Evolutionary conservation across 106 monocot genomes (phyloP).

Genomic region (Allium fistulosum): DNA sequence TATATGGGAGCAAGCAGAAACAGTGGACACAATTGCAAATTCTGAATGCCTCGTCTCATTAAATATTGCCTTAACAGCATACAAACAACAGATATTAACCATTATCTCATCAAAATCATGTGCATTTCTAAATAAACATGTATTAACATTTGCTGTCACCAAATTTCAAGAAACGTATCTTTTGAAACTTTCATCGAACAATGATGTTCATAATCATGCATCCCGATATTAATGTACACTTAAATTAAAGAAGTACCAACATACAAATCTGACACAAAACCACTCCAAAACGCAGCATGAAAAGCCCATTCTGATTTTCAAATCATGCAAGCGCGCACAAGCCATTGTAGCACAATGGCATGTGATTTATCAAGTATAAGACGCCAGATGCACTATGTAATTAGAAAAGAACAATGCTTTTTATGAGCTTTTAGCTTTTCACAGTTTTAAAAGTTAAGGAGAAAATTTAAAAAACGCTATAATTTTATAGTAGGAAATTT

Average conservation of each 20-base stretch:
- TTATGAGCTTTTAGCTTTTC: constrained; percentile 3
- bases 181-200: constrained; percentile 19
- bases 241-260: constrained; percentile 23
- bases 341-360: constrained; percentile 23
- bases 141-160: constrained; percentile 14
- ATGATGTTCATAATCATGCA: constrained; percentile 7
- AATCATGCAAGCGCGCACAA: constrained; percentile 11
- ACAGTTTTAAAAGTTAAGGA: too few relatives aligned
- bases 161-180: constrained; percentile 21
- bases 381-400: constrained; percentile 8
- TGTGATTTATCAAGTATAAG: constrained; percentile 14
- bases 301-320: constrained; percentile 4
- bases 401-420: constrained; percentile 9
- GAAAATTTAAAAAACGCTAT: too few relatives aligned
- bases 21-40: constrained; percentile 10
- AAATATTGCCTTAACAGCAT: constrained; percentile 8
- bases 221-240: constrained; percentile 14
- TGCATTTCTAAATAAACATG: constrained; percentile 7
- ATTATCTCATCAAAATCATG: constrained; percentile 12
- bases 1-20: constrained; percentile 16
- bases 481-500: too few relatives aligned
- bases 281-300: constrained; percentile 14
- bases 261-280: constrained; percentile 14
- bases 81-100: neutral
- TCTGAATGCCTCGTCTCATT: constrained; percentile 12